Evolutionary conservation across 2,329 filamentous ascomycete species (phyloP).

Genomic region (Xylariaceae sp.): DNA sequence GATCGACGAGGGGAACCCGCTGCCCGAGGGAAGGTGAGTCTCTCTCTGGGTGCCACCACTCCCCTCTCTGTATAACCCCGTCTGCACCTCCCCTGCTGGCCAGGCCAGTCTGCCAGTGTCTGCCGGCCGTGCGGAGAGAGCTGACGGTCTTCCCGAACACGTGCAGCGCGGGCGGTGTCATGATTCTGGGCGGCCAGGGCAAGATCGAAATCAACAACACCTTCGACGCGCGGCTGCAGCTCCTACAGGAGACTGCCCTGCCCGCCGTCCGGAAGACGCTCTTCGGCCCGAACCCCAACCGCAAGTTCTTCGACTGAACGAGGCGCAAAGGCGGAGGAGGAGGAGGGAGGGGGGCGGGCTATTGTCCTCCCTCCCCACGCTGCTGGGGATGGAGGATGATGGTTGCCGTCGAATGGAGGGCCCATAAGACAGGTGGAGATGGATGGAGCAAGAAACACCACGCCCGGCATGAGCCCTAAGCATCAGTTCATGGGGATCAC

Average conservation of each 20-base stretch:
- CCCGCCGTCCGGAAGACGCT: constrained; percentile 78
- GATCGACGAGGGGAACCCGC: constrained; percentile 70
- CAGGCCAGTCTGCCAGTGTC: background rate
- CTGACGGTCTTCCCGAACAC: constrained; percentile 8
- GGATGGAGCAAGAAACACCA: too few relatives aligned
- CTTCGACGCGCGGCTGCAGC: constrained; percentile 79
- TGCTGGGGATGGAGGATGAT: too few relatives aligned
- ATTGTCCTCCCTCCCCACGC: too few relatives aligned
- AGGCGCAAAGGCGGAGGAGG: too few relatives aligned
- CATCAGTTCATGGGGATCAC: too few relatives aligned
- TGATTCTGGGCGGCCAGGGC: constrained; percentile 72
- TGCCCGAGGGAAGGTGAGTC: constrained; percentile 78
- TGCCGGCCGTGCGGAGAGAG: background rate
- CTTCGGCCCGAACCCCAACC: constrained; percentile 91
- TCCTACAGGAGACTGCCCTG: constrained; percentile 78
- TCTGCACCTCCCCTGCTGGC: background rate
- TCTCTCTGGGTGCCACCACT: background rate
- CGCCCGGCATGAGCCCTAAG: too few relatives aligned
- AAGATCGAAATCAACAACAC: constrained; percentile 99
- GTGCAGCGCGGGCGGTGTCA: constrained; percentile 71
- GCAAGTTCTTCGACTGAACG: constrained; percentile 83
- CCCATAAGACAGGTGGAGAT: too few relatives aligned
- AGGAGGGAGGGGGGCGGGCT: too few relatives aligned
- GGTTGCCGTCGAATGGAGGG: too few relatives aligned
- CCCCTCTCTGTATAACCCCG: too few relatives aligned